Percentiles rank a stretch among this genome's conserved stretches.
These are phyloP conservation scores for Yamadazyma nakazawae DNA, from an alignment of 805 yeast species.

Conservation along the genomic window DNA sequence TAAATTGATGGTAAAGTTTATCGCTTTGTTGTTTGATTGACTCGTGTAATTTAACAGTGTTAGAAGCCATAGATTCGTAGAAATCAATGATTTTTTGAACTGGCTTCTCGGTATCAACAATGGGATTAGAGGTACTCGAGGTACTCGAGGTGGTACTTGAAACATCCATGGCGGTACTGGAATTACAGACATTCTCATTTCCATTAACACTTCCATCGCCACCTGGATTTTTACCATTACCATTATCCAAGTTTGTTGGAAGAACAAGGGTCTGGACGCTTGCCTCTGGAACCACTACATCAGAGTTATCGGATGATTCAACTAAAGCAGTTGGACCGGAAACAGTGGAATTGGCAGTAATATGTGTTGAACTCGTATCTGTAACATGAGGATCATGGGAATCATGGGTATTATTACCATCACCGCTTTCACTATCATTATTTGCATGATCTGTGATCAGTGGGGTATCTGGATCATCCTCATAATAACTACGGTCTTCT, in stretches of 20 bases:
- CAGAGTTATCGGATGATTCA: background rate
- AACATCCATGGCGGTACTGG: background rate
- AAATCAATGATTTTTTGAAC: conserved; percentile 18
- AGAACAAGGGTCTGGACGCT: conserved; percentile 17
- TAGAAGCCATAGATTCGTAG: conserved; percentile 21
- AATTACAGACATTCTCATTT: background rate
- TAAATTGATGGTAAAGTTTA: conserved; percentile 14
- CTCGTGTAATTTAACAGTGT: conserved; percentile 16
- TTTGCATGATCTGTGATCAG: background rate
- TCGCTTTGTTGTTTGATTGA: conserved; percentile 22
- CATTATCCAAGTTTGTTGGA: background rate
- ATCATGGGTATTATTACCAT: background rate
- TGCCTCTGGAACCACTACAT: conserved; percentile 2
- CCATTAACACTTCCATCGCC: background rate
- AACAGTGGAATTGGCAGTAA: background rate
- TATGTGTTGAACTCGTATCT: background rate
- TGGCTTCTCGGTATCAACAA: background rate
- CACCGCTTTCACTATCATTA: background rate
- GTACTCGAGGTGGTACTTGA: background rate
- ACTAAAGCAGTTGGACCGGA: background rate
- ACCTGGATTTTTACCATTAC: background rate
- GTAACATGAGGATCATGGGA: background rate
- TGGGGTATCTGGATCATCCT: conserved; percentile 1
- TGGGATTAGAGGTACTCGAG: background rate
- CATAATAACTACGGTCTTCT: conserved; percentile 26